Evolutionary conservation across 768 basidiomycete genomes (phyloP), one percentile per base, ranked within the genome.

Genomic region (Trametes coccinea): DNA sequence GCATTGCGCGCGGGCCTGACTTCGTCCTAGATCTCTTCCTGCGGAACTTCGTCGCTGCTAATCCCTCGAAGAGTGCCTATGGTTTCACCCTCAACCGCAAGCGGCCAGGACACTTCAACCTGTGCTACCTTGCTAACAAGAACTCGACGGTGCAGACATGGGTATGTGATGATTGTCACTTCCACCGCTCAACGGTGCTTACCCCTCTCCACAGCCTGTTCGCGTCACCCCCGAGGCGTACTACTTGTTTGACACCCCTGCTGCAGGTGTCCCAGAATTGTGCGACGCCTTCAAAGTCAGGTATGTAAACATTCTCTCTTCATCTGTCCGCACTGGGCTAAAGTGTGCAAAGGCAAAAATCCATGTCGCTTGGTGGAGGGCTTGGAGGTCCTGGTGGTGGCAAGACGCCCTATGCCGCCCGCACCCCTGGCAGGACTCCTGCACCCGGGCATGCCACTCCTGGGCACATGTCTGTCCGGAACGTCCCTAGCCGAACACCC

Each of bases 221-320:
- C 87, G 93, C 48, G 91, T 95, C 45, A 83, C 90, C 5, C 93
- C 93, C 2, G 88, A 92, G 74, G 90, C 90, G 5, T 97, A 95
- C 71, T 90, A 89, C 70, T 82, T 98, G 16, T 93, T 93, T 68
- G 93, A 95, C 65, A 92, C 93, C 5, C 85, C 93, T 48, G 92
- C 93, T 29, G 87, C 92, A 6, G 94, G 93, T 40, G 93, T 98
- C 29, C 88, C 92, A 4, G 94, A 97, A 73, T 77, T 98, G 4
- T 97, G 96, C 65, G 95, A 98, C 72, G 95, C 95, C 17, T 98
- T 98, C 85, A 98, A 98, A 85, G 85, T 92, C 70, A 76, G 88
- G 87, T 87, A 68, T 67, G 80, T 5, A 4, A 9, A 6, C 5
- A 29, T 29, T 39, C 2, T 58, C 44, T 5, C 1, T 17, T 16